Evolutionary conservation across 2,329 filamentous ascomycete genomes (phyloP).

Genomic region (Fusarium buxicola): DNA sequence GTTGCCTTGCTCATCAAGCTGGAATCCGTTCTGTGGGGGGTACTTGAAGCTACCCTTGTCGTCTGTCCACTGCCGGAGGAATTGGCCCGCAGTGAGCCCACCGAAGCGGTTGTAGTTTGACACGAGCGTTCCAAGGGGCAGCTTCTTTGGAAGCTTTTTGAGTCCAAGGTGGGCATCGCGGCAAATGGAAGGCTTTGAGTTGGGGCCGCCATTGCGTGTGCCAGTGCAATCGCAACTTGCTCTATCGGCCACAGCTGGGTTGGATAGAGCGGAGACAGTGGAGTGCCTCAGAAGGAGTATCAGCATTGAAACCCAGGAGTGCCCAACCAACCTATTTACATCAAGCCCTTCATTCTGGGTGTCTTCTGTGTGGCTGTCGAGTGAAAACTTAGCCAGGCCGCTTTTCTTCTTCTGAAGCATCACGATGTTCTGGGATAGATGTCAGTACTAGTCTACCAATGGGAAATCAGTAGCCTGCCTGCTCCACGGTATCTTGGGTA

Average conservation of each 20-base stretch:
- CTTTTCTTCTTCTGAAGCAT: not conserved
- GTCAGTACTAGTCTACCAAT: not conserved
- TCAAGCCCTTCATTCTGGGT: not conserved
- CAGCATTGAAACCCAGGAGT: not conserved
- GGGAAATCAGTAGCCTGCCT: not conserved
- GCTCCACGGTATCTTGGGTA: not conserved
- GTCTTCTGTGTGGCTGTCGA: not conserved
- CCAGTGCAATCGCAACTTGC: slow-evolving; percentile 40
- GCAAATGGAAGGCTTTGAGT: slow-evolving; percentile 48
- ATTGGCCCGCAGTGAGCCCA: slow-evolving; percentile 54
- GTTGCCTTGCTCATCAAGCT: slow-evolving; percentile 48
- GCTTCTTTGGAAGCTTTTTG: slow-evolving; percentile 47
- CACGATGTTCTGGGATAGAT: not conserved
- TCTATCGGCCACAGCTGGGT: slow-evolving; percentile 5
- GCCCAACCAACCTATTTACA: not conserved
- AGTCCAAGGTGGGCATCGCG: slow-evolving; percentile 54
- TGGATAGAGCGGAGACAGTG: slow-evolving; percentile 27
- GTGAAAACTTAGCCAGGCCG: not conserved
- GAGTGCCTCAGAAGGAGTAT: slow-evolving; percentile 28
- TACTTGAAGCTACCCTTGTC: slow-evolving; percentile 49
- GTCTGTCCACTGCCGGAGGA: slow-evolving; percentile 51
- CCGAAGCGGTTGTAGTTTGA: slow-evolving; percentile 55
- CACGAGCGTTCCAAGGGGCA: slow-evolving; percentile 49
- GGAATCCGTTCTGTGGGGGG: slow-evolving; percentile 57
- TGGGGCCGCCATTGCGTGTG: slow-evolving; percentile 31